Base-by-base conservation (phyloP, 1,284 basidiomycete genomes). In the Rhodotorula sp. region DNA sequence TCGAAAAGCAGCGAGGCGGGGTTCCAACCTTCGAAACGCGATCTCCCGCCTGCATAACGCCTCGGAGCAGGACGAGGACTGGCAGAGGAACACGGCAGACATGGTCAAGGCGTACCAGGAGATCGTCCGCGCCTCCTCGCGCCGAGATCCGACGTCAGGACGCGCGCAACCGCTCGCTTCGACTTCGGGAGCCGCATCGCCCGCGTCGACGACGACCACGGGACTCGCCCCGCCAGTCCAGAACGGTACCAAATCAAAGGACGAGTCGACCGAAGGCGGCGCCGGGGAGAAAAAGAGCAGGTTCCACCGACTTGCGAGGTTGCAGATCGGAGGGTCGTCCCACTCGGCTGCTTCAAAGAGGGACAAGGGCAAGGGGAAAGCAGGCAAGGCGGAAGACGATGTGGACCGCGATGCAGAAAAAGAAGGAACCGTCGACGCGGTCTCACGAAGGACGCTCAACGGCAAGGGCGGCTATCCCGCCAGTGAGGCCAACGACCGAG, bases 21-120 rank as follows among this genome's bases (percentile, higher is more conserved):
- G 51, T 53, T n/a, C 14, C 51, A 22, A 22, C 24, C n/a, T 53
- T 24, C 24, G 51, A 24, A n/a, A 15, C 51, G 1, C 24, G 24
- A n/a, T n/a, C 24, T 53, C 14, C n/a, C 51, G 51, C 51, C 51
- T 15, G 14, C 51, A 15, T n/a, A 22, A n/a, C 51, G 24, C n/a
- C 10, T n/a, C 22, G 24, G 51, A 26, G 24, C n/a, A 14, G 49
- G 12, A 26, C 49, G 17, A 49, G 24, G 51, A 24, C n/a, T 24
- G 24, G 14, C 24, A n/a, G 53, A 12, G 53, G 1, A 42, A 3
- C 37, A 42, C 7, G 37, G 1, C 7, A 12, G 37, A 3, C 15
- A 54, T 54, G 53, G 53, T 67, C 26, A 53, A 57, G 59, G 61
- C 55, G 44, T 71, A 71, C 58, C 69, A 71, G 33, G 66, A 71